Conservation (phyloP, 192 early-diverging fungal genomes). For the Phycomyces nitens region DNA sequence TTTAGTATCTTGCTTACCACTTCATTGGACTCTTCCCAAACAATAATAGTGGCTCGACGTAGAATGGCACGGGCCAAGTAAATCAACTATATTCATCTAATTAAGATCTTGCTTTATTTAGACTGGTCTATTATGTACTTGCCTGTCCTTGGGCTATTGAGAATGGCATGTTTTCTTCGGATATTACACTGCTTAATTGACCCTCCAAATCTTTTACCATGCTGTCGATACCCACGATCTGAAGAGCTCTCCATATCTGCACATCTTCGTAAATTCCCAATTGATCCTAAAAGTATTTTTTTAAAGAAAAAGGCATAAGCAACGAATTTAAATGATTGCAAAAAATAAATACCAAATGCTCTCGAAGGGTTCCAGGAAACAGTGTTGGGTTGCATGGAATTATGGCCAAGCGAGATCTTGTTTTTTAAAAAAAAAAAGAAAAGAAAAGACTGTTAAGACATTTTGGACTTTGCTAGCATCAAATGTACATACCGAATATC, state of each 20-base stretch:
- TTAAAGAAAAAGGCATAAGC: not conserved
- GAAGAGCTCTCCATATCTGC: slow-evolving; percentile 65
- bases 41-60: slow-evolving; percentile 64
- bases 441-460: not conserved
- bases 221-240: slow-evolving; percentile 60
- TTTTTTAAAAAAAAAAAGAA: not conserved
- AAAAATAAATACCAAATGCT: slow-evolving; percentile 50
- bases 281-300: slow-evolving; percentile 34
- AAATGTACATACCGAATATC: slow-evolving; percentile 53
- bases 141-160: slow-evolving; percentile 71
- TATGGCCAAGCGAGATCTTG: slow-evolving; percentile 3
- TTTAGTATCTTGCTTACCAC: slow-evolving; percentile 28
- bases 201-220: slow-evolving; percentile 54
- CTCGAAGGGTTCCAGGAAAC: slow-evolving; percentile 29
- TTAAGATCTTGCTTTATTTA: slow-evolving; percentile 28
- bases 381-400: slow-evolving; percentile 4
- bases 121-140: not conserved
- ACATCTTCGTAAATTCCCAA: slow-evolving; percentile 43
- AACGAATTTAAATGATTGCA: not conserved
- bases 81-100: slow-evolving; percentile 30
- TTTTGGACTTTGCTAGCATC: not conserved
- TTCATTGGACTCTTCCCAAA: slow-evolving; percentile 85
- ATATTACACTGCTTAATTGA: slow-evolving; percentile 61
- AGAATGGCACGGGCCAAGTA: slow-evolving; percentile 62
- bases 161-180: slow-evolving; percentile 77